Evolutionary conservation across 2,329 filamentous ascomycete genomes (phyloP).

Genomic region (Lojkania enalia): DNA sequence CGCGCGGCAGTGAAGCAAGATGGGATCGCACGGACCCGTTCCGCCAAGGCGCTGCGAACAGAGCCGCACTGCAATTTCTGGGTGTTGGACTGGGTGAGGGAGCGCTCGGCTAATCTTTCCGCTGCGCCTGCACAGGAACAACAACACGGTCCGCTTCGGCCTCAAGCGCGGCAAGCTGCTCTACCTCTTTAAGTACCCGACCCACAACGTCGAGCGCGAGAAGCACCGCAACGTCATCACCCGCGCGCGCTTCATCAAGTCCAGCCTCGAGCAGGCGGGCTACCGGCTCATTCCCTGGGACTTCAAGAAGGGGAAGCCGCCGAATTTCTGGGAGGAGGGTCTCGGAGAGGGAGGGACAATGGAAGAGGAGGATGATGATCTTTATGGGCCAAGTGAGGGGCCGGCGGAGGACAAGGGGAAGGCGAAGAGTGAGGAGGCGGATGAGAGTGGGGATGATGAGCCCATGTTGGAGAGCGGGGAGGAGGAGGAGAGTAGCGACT

Average conservation of each 20-base stretch:
- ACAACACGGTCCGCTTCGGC: constrained; percentile 22
- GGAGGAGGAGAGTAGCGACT: constrained; percentile 51
- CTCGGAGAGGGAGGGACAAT: constrained; percentile 44
- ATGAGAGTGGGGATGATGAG: constrained; percentile 47
- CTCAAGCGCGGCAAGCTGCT: constrained; percentile 28
- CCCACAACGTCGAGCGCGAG: constrained; percentile 29
- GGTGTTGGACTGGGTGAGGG: not conserved
- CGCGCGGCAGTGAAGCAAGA: too few relatives aligned
- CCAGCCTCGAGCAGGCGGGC: constrained; percentile 19
- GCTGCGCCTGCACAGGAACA: constrained; percentile 8
- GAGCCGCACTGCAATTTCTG: constrained; percentile 17
- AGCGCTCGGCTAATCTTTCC: constrained; percentile 26
- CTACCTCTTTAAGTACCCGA: constrained; percentile 26
- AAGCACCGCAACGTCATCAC: constrained; percentile 33
- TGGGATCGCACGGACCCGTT: too few relatives aligned
- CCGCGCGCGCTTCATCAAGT: constrained; percentile 27
- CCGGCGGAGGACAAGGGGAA: constrained; percentile 22
- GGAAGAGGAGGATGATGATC: constrained; percentile 58
- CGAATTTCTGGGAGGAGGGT: constrained; percentile 21
- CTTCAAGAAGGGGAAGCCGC: constrained; percentile 28
- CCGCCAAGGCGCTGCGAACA: constrained; percentile 6
- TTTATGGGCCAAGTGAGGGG: constrained; percentile 49
- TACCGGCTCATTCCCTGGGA: constrained; percentile 30
- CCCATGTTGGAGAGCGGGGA: constrained; percentile 50
- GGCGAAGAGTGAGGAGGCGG: constrained; percentile 32